Base-by-base conservation (phyloP, 805 yeast genomes). In the Grigorovia yakushimaensis region DNA sequence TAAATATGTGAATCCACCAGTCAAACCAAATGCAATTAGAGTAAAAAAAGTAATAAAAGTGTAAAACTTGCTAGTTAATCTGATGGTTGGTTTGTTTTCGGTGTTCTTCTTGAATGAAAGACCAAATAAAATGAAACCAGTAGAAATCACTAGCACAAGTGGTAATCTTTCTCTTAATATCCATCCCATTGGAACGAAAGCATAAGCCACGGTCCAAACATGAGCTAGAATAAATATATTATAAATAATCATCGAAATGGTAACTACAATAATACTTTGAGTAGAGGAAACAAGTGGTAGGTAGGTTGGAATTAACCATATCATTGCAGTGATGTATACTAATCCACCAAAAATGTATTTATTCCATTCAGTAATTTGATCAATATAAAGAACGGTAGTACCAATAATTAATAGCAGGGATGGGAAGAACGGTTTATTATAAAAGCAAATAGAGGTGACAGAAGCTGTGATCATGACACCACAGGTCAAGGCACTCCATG, bases 161-260 rank as follows among this genome's bases (percentile, higher is more conserved):
- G 88, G 95, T 1, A 93, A 82, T 63, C 96, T 77, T 66, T 93
- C 98, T 60, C 98, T 78, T 45, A 93, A 71, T 20, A 84, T 51
- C 61, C 83, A 82, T 8, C 98, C 98, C 50, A 87, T 89, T 10
- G 98, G 98, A 42, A 93, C 98, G 69, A 93, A 93, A 0, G 98
- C 98, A 65, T 93, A 93, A 0, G 98, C 98, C 42, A 93, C 98
- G 40, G 84, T 82, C 98, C 98, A 91, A 44, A 91, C 95, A 64
- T 88, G 91, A 5, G 84, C 94, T 51, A 93, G 72, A 22, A 82
- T 73, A 36, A 86, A 61, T 4, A 83, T 43, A 45, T 81, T 70
- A 51, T 75, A 68, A 41, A 77, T 54, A 5, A 79, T 58, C 48
- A 77, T 76, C 0, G 77, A 74, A 2, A 75, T 48, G 4, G 72